A percentile compares a stretch with the other conserved stretches of the same genome.
phyloP scores from a whole-genome alignment of 257 asterid genomes.

The Nyctanthes arbortristis region DNA sequence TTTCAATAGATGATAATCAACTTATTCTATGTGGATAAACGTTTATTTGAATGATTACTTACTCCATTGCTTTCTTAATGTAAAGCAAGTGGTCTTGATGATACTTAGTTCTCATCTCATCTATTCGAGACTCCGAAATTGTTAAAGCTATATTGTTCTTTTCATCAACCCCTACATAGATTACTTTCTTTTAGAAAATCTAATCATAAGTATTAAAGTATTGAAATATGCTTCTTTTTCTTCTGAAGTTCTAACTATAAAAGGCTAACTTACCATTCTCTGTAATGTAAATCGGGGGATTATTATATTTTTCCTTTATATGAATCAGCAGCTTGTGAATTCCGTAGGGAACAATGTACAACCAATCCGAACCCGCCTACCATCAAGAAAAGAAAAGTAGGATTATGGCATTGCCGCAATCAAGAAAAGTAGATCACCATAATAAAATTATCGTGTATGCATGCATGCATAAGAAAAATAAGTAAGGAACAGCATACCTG shows the following conservation, averaged over 20 bases:
- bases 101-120: background rate
- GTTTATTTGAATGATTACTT: slow-evolving; percentile 25
- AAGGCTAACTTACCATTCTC: background rate
- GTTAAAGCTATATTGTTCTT: background rate
- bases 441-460: background rate
- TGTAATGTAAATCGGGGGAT: slow-evolving; percentile 1
- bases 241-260: no score
- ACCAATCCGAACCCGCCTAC: slow-evolving; percentile 4
- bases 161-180: slow-evolving; percentile 1
- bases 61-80: slow-evolving; percentile 44
- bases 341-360: slow-evolving; percentile 2
- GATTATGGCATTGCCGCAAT: no score
- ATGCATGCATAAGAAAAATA: background rate
- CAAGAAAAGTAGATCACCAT: no score
- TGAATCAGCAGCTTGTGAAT: background rate
- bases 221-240: no score
- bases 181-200: no score
- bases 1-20: no score
- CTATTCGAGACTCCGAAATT: background rate
- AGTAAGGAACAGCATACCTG: slow-evolving; percentile 17
- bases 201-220: background rate
- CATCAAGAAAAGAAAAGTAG: no score
- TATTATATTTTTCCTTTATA: background rate
- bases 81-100: slow-evolving; percentile 43
- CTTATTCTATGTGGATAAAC: no score